Conservation (phyloP, 805 yeast genomes). For the Candida boleticola region DNA sequence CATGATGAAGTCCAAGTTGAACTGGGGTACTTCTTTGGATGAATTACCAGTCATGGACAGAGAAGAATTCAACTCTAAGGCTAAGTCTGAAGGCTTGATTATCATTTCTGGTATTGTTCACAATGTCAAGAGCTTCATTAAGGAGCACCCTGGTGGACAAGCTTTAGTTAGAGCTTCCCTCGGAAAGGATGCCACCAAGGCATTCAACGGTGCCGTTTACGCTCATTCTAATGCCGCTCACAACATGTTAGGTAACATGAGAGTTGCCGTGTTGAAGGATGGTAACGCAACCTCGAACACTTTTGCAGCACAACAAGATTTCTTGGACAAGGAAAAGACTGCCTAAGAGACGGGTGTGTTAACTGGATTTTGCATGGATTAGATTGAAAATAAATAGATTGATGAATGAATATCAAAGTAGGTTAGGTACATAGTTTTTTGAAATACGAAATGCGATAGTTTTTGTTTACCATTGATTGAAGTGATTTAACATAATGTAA, state of each 20-base stretch:
- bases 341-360: too few species aligned
- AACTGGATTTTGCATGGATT: too few species aligned
- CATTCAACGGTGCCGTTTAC: conserved; percentile 84
- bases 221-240: conserved; percentile 86
- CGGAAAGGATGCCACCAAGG: conserved; percentile 81
- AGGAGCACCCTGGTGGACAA: conserved; percentile 85
- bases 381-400: too few species aligned
- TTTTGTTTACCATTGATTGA: too few species aligned
- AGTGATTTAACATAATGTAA: too few species aligned
- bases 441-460: too few species aligned
- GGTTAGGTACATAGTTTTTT: too few species aligned
- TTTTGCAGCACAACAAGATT: conserved; percentile 48
- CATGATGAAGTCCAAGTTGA: conserved; percentile 54
- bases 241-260: conserved; percentile 75
- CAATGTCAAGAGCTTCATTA: conserved; percentile 64
- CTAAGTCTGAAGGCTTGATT: conserved; percentile 58
- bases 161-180: conserved; percentile 66
- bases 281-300: conserved; percentile 54
- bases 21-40: conserved; percentile 73
- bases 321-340: conserved; percentile 33
- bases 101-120: conserved; percentile 79
- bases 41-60: conserved; percentile 75
- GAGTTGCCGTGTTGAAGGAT: conserved; percentile 76
- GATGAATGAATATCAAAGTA: too few species aligned
- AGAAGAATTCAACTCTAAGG: conserved; percentile 51